These are phyloP conservation scores for Blastobotrys proliferans DNA, from an alignment of 1,139 yeast genomes.

Conservation along the genomic window DNA sequence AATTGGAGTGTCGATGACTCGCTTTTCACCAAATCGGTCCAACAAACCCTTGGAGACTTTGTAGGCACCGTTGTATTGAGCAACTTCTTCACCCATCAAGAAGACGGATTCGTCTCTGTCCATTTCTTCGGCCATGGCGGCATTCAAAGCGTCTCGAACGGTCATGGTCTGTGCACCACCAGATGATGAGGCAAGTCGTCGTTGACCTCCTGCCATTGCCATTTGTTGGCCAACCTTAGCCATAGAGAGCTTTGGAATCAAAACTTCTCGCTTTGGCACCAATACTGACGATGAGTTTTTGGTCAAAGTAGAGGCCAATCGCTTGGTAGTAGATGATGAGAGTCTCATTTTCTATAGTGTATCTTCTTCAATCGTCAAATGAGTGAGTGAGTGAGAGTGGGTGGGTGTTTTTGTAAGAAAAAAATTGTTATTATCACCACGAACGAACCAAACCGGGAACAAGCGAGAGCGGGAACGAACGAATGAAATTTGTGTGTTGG, in stretches of 20 bases:
- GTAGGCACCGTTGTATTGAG: constrained; percentile 98
- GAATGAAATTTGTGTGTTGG: neutral
- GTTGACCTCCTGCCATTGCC: constrained; percentile 28
- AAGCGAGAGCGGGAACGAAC: neutral
- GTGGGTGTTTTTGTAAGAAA: neutral
- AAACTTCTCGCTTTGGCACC: constrained; percentile 17
- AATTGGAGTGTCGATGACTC: constrained; percentile 96
- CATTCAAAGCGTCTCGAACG: constrained; percentile 94
- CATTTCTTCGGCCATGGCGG: constrained; percentile 95
- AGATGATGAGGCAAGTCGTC: constrained; percentile 27
- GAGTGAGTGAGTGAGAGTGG: constrained; percentile 5
- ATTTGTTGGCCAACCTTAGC: constrained; percentile 25
- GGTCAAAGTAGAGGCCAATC: constrained; percentile 16
- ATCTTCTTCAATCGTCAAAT: too few species aligned
- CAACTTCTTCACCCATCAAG: constrained; percentile 98
- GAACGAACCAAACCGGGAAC: too few species aligned
- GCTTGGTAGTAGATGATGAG: constrained; percentile 13
- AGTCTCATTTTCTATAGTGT: constrained; percentile 12
- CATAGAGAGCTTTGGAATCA: constrained; percentile 18
- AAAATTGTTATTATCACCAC: too few species aligned
- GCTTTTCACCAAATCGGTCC: constrained; percentile 95
- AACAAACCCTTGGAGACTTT: constrained; percentile 92
- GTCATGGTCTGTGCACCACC: constrained; percentile 49
- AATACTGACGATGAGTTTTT: constrained; percentile 5
- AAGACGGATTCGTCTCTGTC: constrained; percentile 93